Evolutionary conservation across 768 basidiomycete genomes (phyloP), one percentile per base, ranked within the genome.

Genomic region (Lactifluus piperatus): DNA sequence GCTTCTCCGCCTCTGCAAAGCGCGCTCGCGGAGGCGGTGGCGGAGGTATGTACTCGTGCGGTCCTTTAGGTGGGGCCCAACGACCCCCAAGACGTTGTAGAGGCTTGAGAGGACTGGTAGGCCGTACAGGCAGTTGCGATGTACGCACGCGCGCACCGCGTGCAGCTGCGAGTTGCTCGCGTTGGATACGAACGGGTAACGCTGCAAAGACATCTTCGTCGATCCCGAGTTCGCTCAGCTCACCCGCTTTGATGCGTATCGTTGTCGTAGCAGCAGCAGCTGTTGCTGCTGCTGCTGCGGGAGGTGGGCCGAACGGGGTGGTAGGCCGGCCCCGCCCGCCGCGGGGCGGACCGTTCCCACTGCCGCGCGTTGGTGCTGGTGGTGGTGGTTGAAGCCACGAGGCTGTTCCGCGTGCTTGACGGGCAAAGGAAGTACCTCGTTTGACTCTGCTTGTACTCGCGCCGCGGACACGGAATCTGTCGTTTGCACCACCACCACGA

Each of bases 201-300:
- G 71, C 73, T 0, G 70, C 72, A 65, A 89, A 94, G 6, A 90
- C 83, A 7, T 77, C 81, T 0, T 82, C 82, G 68, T 94, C 92
- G 66, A 97, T 81, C 11, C 79, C 82, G 24, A 94, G 75, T 37
- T 78, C 75, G 14, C 66, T 71, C 41, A 97, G 75, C 65, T 91
- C 83, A 2, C 70, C 74, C 18, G 83, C 77, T 0, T 80, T 71
- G 24, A 86, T 74, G 24, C 74, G 76, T 22, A 80, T 69, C 8
- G 24, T 7, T 6, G 27, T 22, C 7, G 53, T 26, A 0, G 9
- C 8, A 14, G 37, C n/a, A 1, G 30, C 10, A n/a, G n/a, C n/a
- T 10, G 30, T 32, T 4, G 30, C 16, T 2, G 22, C 50, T 0
- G 30, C 30, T 0, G 20, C 37, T 22, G 20, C 20, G 0, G 47